These are phyloP conservation scores for Panaeolus cyanescens DNA, from an alignment of 768 basidiomycete genomes.

Conservation along the genomic window DNA sequence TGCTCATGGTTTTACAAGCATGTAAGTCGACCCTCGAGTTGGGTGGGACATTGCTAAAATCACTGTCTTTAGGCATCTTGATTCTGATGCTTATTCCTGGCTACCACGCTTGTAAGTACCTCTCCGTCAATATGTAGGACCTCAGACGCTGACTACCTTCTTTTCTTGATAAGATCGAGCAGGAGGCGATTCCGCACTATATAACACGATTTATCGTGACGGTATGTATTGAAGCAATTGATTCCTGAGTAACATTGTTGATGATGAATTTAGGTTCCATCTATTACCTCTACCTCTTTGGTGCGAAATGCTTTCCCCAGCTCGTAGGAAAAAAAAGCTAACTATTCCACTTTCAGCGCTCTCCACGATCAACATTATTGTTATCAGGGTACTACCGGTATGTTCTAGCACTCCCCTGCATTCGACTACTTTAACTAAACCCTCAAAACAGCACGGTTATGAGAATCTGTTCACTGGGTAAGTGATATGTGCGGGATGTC, in stretches of 20 bases:
- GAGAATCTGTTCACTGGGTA: background rate
- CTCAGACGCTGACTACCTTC: background rate
- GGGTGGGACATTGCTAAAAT: background rate
- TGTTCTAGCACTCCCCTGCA: background rate
- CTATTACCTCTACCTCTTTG: background rate
- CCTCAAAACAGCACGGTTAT: background rate
- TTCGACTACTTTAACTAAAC: background rate
- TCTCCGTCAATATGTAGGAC: background rate
- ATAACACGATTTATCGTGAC: background rate
- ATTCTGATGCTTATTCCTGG: constrained; percentile 4
- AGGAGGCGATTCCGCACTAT: background rate
- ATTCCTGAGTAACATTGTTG: background rate
- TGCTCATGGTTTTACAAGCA: background rate
- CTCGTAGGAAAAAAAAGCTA: background rate
- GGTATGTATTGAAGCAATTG: background rate
- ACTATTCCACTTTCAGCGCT: background rate
- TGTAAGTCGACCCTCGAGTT: background rate
- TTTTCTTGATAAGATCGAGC: background rate
- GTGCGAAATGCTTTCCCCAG: background rate
- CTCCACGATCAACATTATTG: constrained; percentile 3
- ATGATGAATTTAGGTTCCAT: background rate
- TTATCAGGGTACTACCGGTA: background rate
- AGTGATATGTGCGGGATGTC: background rate
- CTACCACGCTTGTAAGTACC: background rate
- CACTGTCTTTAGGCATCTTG: background rate